Conservation (phyloP, 768 basidiomycete species). For the Mycena leptocephala region DNA sequence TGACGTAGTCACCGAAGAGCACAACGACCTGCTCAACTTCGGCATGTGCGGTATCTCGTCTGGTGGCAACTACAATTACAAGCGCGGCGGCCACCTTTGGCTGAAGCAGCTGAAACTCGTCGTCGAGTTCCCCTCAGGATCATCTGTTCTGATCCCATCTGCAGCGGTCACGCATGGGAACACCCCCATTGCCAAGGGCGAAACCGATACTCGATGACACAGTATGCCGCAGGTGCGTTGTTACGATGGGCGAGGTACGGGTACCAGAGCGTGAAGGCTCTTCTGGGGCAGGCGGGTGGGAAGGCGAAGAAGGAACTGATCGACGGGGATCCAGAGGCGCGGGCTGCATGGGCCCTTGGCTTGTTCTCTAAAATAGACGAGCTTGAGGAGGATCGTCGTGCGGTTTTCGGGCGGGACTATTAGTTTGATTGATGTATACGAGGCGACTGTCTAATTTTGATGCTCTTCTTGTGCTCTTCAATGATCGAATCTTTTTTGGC, state of each 20-base stretch:
- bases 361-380: too few relatives aligned
- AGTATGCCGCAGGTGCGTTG: not conserved
- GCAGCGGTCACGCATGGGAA: not conserved
- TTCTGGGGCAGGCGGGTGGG: not conserved
- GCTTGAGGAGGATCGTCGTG: too few relatives aligned
- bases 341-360: too few relatives aligned
- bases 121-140: not conserved
- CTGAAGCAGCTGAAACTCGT: not conserved
- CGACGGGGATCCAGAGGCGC: not conserved
- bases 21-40: not conserved
- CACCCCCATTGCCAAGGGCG: not conserved
- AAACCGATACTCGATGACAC: not conserved
- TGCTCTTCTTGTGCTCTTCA: too few relatives aligned
- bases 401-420: too few relatives aligned
- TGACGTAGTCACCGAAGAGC: not conserved
- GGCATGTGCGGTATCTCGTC: not conserved
- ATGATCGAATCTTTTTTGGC: too few relatives aligned
- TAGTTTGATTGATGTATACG: too few relatives aligned
- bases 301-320: not conserved
- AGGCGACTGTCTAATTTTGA: too few relatives aligned
- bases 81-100: not conserved
- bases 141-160: not conserved
- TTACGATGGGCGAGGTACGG: not conserved
- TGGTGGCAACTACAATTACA: not conserved
- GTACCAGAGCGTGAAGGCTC: not conserved